Evolutionary conservation across 129 eudicot genomes (phyloP), one percentile per base, ranked within the genome.

Genomic region (Apium graveolens): DNA sequence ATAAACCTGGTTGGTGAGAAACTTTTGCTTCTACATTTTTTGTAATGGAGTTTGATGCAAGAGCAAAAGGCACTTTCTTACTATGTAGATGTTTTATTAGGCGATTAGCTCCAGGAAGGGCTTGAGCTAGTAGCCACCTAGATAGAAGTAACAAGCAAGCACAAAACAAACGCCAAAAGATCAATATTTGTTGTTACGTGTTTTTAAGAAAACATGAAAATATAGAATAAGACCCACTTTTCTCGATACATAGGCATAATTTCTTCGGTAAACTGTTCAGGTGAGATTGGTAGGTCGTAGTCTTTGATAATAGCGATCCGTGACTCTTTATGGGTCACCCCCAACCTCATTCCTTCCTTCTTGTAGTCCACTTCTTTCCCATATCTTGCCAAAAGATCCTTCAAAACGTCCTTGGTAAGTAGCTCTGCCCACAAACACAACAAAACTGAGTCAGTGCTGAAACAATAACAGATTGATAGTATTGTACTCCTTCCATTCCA

Each of bases 41-140:
- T 49, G 80, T 83, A 68, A 78, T 16, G 27, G 97, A 87, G 82
- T 93, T 93, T 78, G 98, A 93, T 80, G 98, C 98, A 66, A 93
- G 92, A 65, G 92, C 86, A 82, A 89, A 85, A 8, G 93, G 93
- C 71, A 93, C 85, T 42, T 84, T 86, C 78, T 89, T 87, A 49
- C 85, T 85, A 35, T 51, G 87, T 63, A 91, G 95, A 91, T 93
- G 98, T 80, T 86, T 83, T 73, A 93, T 86, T n/a, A 93, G 94
- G 14, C 97, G 97, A 83, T 87, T 86, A 60, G 91, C 98, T 74
- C 97, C 98, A 71, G 95, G 95, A 81, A 87, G 97, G 73, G 95
- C 84, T 83, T 81, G 85, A 42, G 97, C 97, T 73, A 83, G 84
- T 65, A 80, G 42, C 95, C 95, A 93, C 85, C 98, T 93, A 83